phyloP scores from a whole-genome alignment of 2,329 filamentous ascomycete genomes.

The Fusarium denticulatum region DNA sequence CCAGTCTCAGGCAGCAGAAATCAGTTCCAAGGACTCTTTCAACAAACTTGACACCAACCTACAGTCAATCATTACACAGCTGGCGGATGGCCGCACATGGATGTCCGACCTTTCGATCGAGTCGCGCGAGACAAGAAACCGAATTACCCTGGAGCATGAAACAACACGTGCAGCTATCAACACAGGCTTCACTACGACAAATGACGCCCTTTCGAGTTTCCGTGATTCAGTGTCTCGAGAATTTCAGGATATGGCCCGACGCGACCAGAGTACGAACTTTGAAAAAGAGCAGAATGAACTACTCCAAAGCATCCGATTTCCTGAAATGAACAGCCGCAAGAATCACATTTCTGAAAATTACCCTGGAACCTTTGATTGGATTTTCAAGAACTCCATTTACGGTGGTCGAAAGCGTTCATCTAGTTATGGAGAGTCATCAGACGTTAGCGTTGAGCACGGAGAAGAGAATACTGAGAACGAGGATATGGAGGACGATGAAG shows the following conservation, averaged over 20 bases:
- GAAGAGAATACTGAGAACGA: too few relatives aligned
- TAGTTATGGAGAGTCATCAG: too few relatives aligned
- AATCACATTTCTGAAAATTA: background rate
- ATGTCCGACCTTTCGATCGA: fast-evolving
- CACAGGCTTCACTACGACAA: fast-evolving
- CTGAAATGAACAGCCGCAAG: background rate
- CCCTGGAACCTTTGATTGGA: background rate
- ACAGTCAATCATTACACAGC: background rate
- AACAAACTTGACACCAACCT: background rate
- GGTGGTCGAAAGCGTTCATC: too few relatives aligned
- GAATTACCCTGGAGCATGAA: background rate
- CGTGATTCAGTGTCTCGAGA: fast-evolving
- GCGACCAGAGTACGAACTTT: fast-evolving
- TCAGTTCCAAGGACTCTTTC: background rate
- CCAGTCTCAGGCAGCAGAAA: background rate
- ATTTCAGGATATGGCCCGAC: background rate
- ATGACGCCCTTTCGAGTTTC: fast-evolving
- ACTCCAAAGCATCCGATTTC: fast-evolving
- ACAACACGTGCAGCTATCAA: background rate
- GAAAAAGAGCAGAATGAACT: fast-evolving
- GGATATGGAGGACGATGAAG: too few relatives aligned
- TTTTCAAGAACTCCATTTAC: background rate
- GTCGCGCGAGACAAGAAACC: fast-evolving
- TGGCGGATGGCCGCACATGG: fast-evolving
- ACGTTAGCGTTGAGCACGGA: too few relatives aligned